A percentile compares a stretch with the other conserved stretches of the same genome.
These are phyloP conservation scores for Xylaria intraflava DNA, from an alignment of 495 filamentous ascomycete genomes.

Conservation along the genomic window DNA sequence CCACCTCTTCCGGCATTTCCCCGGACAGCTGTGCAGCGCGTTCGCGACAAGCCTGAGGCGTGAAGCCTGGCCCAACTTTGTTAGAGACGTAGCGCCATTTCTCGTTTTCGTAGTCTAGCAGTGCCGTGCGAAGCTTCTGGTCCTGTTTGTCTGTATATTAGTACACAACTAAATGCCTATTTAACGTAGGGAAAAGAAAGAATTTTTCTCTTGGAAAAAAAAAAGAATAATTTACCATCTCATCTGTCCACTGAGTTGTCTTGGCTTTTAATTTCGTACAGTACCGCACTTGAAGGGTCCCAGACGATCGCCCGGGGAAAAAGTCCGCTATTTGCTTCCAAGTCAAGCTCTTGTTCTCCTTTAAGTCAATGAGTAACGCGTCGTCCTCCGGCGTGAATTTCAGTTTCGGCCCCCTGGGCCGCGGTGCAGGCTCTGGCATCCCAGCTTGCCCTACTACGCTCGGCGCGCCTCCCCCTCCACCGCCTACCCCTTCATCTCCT, in stretches of 20 bases:
- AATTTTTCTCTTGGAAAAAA: background rate
- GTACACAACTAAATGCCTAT: background rate
- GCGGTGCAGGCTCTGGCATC: constrained; percentile 70
- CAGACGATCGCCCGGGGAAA: constrained; percentile 81
- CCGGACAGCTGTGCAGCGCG: constrained; percentile 57
- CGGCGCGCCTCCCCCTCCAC: constrained; percentile 44
- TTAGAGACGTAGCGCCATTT: constrained; percentile 82
- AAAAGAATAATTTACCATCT: constrained; percentile 55
- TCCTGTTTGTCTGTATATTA: constrained; percentile 48
- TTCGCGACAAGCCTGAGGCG: constrained; percentile 75
- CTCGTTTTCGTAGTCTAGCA: constrained; percentile 84
- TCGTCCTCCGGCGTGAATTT: constrained; percentile 91
- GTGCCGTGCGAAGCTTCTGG: constrained; percentile 66
- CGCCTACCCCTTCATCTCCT: constrained; percentile 37
- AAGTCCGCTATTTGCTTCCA: constrained; percentile 97
- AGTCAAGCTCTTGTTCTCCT: constrained; percentile 85
- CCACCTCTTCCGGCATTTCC: constrained; percentile 23
- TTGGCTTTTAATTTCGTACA: constrained; percentile 91
- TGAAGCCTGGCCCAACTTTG: constrained; percentile 81
- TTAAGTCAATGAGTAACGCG: constrained; percentile 72
- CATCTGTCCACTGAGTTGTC: constrained; percentile 85
- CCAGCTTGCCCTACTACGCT: constrained; percentile 74
- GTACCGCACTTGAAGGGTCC: constrained; percentile 86
- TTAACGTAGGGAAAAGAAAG: background rate
- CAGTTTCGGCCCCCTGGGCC: constrained; percentile 74